These are phyloP conservation scores for Letharia lupina DNA, from an alignment of 495 filamentous ascomycete genomes.

Conservation along the genomic window DNA sequence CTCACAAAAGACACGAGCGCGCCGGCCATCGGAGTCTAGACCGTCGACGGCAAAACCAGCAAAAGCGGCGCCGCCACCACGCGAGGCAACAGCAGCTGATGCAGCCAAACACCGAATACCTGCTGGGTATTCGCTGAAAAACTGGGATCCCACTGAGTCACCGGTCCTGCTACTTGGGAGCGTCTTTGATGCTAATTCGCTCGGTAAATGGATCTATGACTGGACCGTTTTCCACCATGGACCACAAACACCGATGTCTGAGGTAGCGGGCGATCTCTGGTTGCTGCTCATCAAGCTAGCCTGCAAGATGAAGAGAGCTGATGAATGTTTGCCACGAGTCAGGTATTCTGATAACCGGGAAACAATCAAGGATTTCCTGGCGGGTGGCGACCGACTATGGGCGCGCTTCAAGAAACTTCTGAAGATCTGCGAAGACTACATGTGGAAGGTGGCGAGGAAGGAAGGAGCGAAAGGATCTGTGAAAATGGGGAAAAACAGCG, in stretches of 20 bases:
- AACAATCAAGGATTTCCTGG: constrained; percentile 84
- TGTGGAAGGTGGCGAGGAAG: constrained; percentile 71
- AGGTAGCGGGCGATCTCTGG: constrained; percentile 93
- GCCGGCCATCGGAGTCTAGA: constrained; percentile 45
- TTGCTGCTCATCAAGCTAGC: constrained; percentile 90
- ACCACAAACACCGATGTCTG: constrained; percentile 74
- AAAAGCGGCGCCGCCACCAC: constrained; percentile 36
- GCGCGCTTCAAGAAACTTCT: constrained; percentile 78
- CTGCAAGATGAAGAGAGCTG: constrained; percentile 87
- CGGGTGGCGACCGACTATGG: constrained; percentile 82
- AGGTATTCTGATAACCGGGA: constrained; percentile 62
- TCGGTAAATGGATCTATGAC: constrained; percentile 99
- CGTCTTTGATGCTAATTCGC: constrained; percentile 94
- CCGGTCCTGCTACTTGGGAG: constrained; percentile 90
- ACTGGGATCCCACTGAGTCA: constrained; percentile 94
- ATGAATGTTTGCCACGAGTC: constrained; percentile 71
- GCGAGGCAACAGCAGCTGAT: constrained; percentile 76
- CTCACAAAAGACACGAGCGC: constrained; percentile 37
- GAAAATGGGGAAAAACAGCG: constrained; percentile 85
- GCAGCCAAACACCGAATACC: constrained; percentile 76
- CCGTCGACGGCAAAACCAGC: constrained; percentile 34
- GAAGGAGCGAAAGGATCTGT: constrained; percentile 56
- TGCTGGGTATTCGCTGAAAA: constrained; percentile 88
- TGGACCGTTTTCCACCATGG: constrained; percentile 95
- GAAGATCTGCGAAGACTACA: constrained; percentile 84